Percentiles rank a stretch among this genome's conserved stretches.
These are phyloP conservation scores for Aspergillus luchuensis DNA, from an alignment of 2,329 filamentous ascomycete genomes.

Conservation along the genomic window DNA sequence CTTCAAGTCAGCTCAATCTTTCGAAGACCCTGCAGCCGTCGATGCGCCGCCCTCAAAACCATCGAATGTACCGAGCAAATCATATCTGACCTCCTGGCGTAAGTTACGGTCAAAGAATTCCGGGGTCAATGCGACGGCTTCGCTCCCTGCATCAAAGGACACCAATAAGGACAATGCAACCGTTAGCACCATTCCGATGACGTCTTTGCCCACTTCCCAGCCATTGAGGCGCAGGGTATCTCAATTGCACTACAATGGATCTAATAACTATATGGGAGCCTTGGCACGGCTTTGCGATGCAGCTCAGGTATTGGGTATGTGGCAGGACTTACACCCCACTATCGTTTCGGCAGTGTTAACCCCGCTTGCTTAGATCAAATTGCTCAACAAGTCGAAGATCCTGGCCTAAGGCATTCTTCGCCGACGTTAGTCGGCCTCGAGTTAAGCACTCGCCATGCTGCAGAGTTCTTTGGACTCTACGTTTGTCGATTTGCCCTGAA, in stretches of 20 bases:
- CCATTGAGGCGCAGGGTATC: constrained; percentile 71
- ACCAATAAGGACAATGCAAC: constrained; percentile 62
- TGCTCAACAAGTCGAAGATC: constrained; percentile 92
- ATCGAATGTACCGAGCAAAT: constrained; percentile 69
- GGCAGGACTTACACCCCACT: neutral
- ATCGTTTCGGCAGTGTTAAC: neutral
- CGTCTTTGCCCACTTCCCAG: constrained; percentile 59
- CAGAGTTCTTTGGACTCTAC: constrained; percentile 97
- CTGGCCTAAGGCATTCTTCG: constrained; percentile 84
- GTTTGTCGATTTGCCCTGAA: constrained; percentile 91
- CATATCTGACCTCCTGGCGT: constrained; percentile 82
- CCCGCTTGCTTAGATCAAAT: constrained; percentile 73
- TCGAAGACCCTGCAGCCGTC: constrained; percentile 49
- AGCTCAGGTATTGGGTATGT: constrained; percentile 82
- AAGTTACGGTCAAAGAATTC: constrained; percentile 89
- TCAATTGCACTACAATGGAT: constrained; percentile 73
- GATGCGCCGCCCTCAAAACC: constrained; percentile 49
- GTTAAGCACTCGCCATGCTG: constrained; percentile 86
- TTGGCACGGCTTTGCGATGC: constrained; percentile 90
- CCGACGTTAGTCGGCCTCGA: constrained; percentile 95
- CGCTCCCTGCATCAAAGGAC: constrained; percentile 43
- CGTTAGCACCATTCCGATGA: constrained; percentile 80
- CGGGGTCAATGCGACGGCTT: constrained; percentile 55
- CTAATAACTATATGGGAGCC: constrained; percentile 89
- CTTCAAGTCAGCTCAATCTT: constrained; percentile 65